phyloP scores from a whole-genome alignment of 2,329 filamentous ascomycete species.

The Sporothrix schenckii region DNA sequence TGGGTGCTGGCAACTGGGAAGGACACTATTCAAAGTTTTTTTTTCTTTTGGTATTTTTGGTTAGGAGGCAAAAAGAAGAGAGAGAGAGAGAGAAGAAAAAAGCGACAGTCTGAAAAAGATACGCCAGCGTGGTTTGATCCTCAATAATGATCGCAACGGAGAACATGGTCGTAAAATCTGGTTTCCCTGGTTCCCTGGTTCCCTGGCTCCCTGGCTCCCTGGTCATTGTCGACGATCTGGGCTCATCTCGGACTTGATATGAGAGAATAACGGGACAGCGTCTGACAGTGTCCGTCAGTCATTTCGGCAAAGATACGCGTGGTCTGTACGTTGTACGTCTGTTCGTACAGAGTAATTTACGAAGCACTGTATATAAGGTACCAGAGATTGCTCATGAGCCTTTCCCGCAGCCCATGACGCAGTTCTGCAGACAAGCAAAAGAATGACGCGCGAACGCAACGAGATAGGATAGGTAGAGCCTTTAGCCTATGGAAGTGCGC shows the following conservation, averaged over 20 bases:
- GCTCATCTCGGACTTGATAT: too few relatives aligned
- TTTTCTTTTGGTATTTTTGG: background rate
- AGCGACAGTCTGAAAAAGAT: background rate
- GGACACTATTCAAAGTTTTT: background rate
- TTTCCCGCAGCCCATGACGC: conserved; percentile 6
- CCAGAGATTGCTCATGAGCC: background rate
- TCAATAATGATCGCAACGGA: too few relatives aligned
- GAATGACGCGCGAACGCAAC: background rate
- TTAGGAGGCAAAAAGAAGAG: too few relatives aligned
- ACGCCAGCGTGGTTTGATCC: too few relatives aligned
- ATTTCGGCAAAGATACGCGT: background rate
- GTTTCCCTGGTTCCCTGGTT: too few relatives aligned
- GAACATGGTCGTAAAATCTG: too few relatives aligned
- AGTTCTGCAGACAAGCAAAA: conserved; percentile 10
- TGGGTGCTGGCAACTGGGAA: conserved; percentile 6
- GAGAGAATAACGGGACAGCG: too few relatives aligned
- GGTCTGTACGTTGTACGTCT: too few relatives aligned
- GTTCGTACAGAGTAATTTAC: too few relatives aligned
- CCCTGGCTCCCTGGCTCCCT: too few relatives aligned
- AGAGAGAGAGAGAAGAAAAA: background rate
- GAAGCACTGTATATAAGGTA: background rate
- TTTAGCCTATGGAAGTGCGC: background rate
- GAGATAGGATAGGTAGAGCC: background rate
- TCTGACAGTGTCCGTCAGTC: background rate
- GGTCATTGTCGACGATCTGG: too few relatives aligned